Conservation (phyloP, 2,329 filamentous ascomycete species). For the Ophiocordyceps camponoti-floridani region DNA sequence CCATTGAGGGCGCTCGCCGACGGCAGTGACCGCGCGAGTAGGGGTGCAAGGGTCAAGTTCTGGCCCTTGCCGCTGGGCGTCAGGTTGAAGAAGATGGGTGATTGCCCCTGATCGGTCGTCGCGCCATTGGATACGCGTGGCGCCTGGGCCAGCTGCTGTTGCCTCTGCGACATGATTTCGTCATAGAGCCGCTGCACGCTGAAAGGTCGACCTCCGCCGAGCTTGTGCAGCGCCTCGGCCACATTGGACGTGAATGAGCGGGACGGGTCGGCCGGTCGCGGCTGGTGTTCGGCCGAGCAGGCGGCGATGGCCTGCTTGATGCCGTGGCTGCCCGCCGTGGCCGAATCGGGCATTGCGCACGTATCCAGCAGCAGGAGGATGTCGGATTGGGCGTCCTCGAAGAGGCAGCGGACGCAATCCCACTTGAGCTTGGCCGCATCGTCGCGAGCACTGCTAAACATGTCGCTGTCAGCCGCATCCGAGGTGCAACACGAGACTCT, state of each 20-base stretch:
- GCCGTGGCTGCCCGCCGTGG: constrained; percentile 32
- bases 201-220: constrained; percentile 36
- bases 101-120: constrained; percentile 12
- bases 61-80: constrained; percentile 31
- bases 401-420: constrained; percentile 41
- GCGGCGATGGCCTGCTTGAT: constrained; percentile 46
- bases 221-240: constrained; percentile 33
- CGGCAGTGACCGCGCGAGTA: constrained; percentile 15
- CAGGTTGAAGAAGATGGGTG: constrained; percentile 36
- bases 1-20: constrained; percentile 8
- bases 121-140: constrained; percentile 26
- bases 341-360: constrained; percentile 35
- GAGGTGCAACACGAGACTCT: not conserved
- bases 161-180: constrained; percentile 22
- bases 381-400: constrained; percentile 45
- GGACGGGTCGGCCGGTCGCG: constrained; percentile 20
- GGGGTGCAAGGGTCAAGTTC: constrained; percentile 31
- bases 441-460: constrained; percentile 32
- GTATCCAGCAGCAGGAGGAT: constrained; percentile 44
- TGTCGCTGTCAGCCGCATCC: constrained; percentile 8
- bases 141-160: constrained; percentile 22
- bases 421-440: constrained; percentile 45
- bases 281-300: constrained; percentile 30
- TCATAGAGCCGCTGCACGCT: constrained; percentile 37
- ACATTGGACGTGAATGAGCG: constrained; percentile 41